These are phyloP conservation scores for Capniomyces stellatus DNA, from an alignment of 371 early-diverging fungal species.

Conservation along the genomic window DNA sequence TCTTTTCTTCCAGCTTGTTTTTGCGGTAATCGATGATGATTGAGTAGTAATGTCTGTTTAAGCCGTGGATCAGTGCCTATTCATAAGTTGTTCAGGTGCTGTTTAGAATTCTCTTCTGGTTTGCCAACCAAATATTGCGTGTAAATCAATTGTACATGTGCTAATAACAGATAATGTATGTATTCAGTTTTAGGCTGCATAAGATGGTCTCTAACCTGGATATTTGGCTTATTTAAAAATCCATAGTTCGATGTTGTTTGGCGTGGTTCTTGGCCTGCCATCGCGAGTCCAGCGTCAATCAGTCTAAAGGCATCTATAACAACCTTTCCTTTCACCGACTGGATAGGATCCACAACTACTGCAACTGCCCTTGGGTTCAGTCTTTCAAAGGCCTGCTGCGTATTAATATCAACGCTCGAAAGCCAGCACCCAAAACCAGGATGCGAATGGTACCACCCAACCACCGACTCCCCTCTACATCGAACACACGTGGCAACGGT, in stretches of 20 bases:
- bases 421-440: slow-evolving; percentile 99
- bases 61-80: slow-evolving; percentile 93
- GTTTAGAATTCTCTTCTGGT: too few species aligned
- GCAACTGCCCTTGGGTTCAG: slow-evolving; percentile 96
- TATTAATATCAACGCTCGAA: slow-evolving; percentile 98
- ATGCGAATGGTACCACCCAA: slow-evolving; percentile 99
- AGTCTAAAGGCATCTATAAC: slow-evolving; percentile 99
- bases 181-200: not conserved
- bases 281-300: slow-evolving; percentile 79
- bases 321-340: slow-evolving; percentile 99
- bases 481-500: not conserved
- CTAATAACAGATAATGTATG: not conserved
- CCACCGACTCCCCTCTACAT: slow-evolving; percentile 93
- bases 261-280: slow-evolving; percentile 92
- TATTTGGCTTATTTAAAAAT: slow-evolving; percentile 96
- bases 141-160: not conserved
- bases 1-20: slow-evolving; percentile 97
- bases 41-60: slow-evolving; percentile 99
- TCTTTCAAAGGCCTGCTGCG: slow-evolving; percentile 96
- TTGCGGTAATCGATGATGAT: slow-evolving; percentile 98
- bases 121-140: too few species aligned
- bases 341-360: slow-evolving; percentile 99
- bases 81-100: too few species aligned
- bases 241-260: slow-evolving; percentile 99
- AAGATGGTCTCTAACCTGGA: slow-evolving; percentile 33